Evolutionary conservation across 1,284 basidiomycete species (phyloP), one percentile per base, ranked within the genome.

Genomic region (Tausonia pullulans): DNA sequence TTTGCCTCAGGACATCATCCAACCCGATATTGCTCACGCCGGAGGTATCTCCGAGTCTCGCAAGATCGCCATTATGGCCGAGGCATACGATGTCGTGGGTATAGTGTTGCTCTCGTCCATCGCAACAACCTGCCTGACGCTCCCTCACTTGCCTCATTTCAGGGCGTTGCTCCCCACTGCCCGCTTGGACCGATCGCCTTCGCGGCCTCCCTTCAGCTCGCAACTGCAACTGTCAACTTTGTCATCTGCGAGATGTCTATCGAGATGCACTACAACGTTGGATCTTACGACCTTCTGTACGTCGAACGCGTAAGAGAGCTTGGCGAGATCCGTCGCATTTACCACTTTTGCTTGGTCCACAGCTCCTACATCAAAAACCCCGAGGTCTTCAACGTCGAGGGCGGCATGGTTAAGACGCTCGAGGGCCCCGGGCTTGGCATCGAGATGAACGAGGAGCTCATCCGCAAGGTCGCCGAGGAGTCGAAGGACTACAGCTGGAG

Each of bases 361-460:
- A 11, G 59, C n/a, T 55, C 65, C 27, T 85, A 83, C 74, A 78
- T 87, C 73, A 72, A 68, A 59, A 79, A 79, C 69, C 77, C 78
- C 3, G 78, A 78, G 4, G 81, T 87, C 3, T 87, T 88, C 70
- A 74, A 79, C 3, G 81, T 88, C 40, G 78, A 79, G 64, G 78
- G 83, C 49, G 87, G 87, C 0, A 79, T 82, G 68, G 78, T 89
- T 56, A 76, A 79, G 13, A 78, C 82, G 1, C 77, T 85, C 6
- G 76, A 79, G 69, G 83, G 80, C 0, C 81, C 84, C 9, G 87
- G 87, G 6, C 76, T 89, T 6, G 87, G 87, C 11, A 82, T 88
- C 54, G 78, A 83, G 68, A 80, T 88, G 67, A 81, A 88, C 71
- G 87, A 88, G 73, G 74, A 76, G 13, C 72, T 85, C 27, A 84